A percentile compares a stretch with the other conserved stretches of the same genome.
Conservation (phyloP, 169 alveolate species). For the Plasmodium reichenowi region DNA sequence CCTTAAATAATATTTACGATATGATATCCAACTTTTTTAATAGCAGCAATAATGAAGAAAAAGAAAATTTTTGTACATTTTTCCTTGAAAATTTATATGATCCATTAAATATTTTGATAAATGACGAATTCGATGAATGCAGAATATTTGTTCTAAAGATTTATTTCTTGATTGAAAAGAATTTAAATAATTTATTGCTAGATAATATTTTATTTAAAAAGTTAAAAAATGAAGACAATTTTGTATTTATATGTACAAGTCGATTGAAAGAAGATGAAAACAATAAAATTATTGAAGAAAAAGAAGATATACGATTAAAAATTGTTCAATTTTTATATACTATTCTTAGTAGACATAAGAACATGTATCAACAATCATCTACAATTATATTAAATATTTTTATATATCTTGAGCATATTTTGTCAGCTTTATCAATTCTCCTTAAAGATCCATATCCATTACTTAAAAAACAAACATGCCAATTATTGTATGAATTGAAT, state of each 20-base stretch:
- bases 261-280: conserved; percentile 60
- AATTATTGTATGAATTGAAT: conserved; percentile 34
- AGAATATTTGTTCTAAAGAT: conserved; percentile 42
- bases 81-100: conserved; percentile 25
- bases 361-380: not conserved
- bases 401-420: conserved; percentile 31
- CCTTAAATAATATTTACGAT: conserved; percentile 45
- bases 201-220: conserved; percentile 48
- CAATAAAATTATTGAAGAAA: conserved; percentile 54
- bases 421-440: conserved; percentile 34
- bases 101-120: conserved; percentile 44
- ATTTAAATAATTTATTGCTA: conserved; percentile 38
- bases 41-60: conserved; percentile 30
- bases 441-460: conserved; percentile 63
- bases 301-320: conserved; percentile 69
- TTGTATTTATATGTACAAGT: conserved; percentile 36
- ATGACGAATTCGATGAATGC: conserved; percentile 67
- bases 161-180: conserved; percentile 35
- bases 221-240: conserved; percentile 29
- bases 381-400: conserved; percentile 17
- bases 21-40: conserved; percentile 42
- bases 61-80: conserved; percentile 27
- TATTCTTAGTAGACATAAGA: conserved; percentile 34
- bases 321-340: conserved; percentile 42
- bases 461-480: conserved; percentile 40